Base-by-base conservation (phyloP, 2,329 filamentous ascomycete species). In the Xylogone sp. region DNA sequence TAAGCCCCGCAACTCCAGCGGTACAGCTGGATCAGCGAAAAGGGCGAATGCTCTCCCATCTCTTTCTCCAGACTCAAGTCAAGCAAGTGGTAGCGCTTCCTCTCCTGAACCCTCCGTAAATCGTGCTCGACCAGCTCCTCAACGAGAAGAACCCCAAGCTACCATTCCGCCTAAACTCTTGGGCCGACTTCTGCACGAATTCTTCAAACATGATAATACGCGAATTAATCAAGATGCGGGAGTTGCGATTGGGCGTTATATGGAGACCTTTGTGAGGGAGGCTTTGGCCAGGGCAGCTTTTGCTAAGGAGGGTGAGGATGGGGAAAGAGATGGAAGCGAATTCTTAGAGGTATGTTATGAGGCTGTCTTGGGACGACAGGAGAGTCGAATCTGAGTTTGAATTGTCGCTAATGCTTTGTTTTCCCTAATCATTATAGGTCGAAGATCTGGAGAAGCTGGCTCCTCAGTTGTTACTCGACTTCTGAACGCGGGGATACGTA, bases 191-290 rank as follows among this genome's bases (percentile, higher is more conserved):
- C 74, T 97, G 29, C 86, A 95, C 65, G 83, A 92, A 60, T 83
- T 88, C 65, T 96, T 97, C 64, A 76, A 75, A 44, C 72, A 86
- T 60, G 77, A 79, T 54, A 80, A 87, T 46, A 92, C 87, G 21
- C 78, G 86, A 59, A 84, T 96, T 57, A 84, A 85, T 7, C 85
- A 82, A 61, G 88, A 91, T 63, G 90, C 90, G 3, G 89, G 92
- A 66, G 78, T 74, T 6, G 81, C 91, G 1, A 80, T 92, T 53
- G 87, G 84, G 13, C 90, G 87, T 71, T 97, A 97, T 67, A 79
- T 97, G 69, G 90, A 97, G 69, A 82, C 93, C 0, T 97, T 97
- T 71, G 87, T 96, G 49, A 79, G 88, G 55, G 93, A 97, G 72
- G 90, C 90, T 1, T 84, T 97, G 65, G 90, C 90, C 16, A 73